Evolutionary conservation across 2,329 filamentous ascomycete genomes (phyloP).

Genomic region (Ophiognomonia clavigignenti-juglandacearum): DNA sequence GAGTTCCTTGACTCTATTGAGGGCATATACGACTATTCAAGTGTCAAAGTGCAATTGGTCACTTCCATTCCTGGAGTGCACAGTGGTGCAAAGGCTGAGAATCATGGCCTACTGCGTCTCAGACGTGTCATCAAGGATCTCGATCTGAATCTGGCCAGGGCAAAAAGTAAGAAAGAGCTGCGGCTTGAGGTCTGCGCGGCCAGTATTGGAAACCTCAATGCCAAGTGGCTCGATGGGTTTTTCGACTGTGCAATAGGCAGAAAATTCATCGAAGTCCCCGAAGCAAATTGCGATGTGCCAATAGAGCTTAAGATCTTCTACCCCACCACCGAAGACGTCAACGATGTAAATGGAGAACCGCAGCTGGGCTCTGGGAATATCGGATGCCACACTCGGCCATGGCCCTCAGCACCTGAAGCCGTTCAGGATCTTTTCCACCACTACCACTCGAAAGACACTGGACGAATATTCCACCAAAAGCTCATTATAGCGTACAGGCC

Average conservation of each 20-base stretch:
- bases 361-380: conserved; percentile 20
- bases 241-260: conserved; percentile 19
- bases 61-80: conserved; percentile 20
- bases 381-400: conserved; percentile 21
- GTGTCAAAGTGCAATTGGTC: conserved; percentile 20
- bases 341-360: conserved; percentile 13
- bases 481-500: conserved; percentile 20
- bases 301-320: conserved; percentile 19
- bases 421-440: conserved; percentile 21
- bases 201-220: conserved; percentile 19
- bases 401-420: conserved; percentile 16
- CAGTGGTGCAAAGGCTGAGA: conserved; percentile 18
- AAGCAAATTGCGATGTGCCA: conserved; percentile 12
- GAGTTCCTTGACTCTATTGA: conserved; percentile 19
- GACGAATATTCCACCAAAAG: conserved; percentile 23
- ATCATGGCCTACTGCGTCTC: conserved; percentile 21
- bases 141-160: conserved; percentile 9
- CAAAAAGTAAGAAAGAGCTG: conserved; percentile 14
- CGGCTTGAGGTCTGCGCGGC: conserved; percentile 21
- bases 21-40: conserved; percentile 21
- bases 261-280: conserved; percentile 7
- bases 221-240: conserved; percentile 21
- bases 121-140: conserved; percentile 16
- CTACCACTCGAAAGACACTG: conserved; percentile 22
- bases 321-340: conserved; percentile 20